Percentiles rank a stretch among this genome's conserved stretches.
phyloP scores from a whole-genome alignment of 768 basidiomycete genomes.

The Tricholoma bakamatsutake region DNA sequence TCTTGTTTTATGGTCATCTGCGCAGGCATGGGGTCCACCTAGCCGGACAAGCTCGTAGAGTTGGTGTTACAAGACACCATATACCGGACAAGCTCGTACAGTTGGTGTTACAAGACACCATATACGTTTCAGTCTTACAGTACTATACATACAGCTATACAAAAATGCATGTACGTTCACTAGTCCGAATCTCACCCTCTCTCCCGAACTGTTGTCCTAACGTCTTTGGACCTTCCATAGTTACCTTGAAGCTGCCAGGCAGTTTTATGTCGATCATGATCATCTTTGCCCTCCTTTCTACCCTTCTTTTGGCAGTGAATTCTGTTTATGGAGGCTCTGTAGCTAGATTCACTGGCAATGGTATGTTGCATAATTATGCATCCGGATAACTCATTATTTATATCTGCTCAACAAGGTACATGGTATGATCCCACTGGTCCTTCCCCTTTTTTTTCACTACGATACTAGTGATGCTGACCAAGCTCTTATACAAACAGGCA shows the following conservation, averaged over 20 bases:
- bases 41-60: too few species aligned
- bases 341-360: not conserved
- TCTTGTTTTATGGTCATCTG: too few species aligned
- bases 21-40: too few species aligned
- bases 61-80: too few species aligned
- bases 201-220: not conserved
- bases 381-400: not conserved
- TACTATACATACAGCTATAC: too few species aligned
- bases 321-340: not conserved
- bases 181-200: not conserved
- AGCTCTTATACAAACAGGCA: not conserved
- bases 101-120: too few species aligned
- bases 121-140: too few species aligned
- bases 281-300: not conserved
- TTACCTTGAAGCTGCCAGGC: not conserved
- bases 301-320: not conserved
- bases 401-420: not conserved
- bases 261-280: not conserved
- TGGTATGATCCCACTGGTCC: not conserved
- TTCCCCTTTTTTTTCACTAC: not conserved
- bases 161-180: too few species aligned
- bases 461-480: not conserved
- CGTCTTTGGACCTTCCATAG: not conserved
- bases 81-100: too few species aligned
- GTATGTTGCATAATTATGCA: not conserved